A percentile compares a stretch with the other conserved stretches of the same genome.
Evolutionary conservation across 495 filamentous ascomycete genomes (phyloP).

Genomic region (Xylaria castorea): DNA sequence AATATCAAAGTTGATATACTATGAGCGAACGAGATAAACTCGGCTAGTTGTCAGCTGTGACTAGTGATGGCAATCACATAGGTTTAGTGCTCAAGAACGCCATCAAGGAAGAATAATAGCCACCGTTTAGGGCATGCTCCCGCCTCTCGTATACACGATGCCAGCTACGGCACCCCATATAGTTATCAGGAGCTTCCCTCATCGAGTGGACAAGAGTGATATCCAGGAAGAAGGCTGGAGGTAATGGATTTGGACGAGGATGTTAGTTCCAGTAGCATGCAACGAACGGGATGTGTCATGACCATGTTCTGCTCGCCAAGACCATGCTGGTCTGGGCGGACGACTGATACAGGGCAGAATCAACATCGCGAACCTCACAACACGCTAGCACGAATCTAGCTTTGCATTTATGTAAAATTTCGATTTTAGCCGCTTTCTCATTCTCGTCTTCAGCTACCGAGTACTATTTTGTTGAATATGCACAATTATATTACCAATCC

Average conservation of each 20-base stretch:
- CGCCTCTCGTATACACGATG: neutral
- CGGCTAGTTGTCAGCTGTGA: neutral
- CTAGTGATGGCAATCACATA: neutral
- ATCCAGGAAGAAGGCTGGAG: neutral
- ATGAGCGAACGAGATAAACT: neutral
- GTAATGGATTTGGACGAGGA: neutral
- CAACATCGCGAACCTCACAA: neutral
- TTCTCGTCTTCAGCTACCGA: neutral
- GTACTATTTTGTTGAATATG: conserved; percentile 22
- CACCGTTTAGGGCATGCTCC: neutral
- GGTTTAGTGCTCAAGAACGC: neutral
- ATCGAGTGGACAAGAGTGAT: neutral
- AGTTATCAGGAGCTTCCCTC: neutral
- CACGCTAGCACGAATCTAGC: neutral
- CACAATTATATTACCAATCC: conserved; percentile 19
- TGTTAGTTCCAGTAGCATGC: neutral
- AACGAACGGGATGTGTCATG: neutral
- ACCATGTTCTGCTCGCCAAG: neutral
- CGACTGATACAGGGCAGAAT: neutral
- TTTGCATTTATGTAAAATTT: neutral
- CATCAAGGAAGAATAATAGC: neutral
- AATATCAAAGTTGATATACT: too few relatives aligned
- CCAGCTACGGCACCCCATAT: neutral
- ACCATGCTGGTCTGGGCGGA: neutral
- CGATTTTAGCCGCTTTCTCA: neutral